Evolutionary conservation across 2,329 filamentous ascomycete genomes (phyloP), one percentile per base, ranked within the genome.

Genomic region (Malbranchea zuffiana): DNA sequence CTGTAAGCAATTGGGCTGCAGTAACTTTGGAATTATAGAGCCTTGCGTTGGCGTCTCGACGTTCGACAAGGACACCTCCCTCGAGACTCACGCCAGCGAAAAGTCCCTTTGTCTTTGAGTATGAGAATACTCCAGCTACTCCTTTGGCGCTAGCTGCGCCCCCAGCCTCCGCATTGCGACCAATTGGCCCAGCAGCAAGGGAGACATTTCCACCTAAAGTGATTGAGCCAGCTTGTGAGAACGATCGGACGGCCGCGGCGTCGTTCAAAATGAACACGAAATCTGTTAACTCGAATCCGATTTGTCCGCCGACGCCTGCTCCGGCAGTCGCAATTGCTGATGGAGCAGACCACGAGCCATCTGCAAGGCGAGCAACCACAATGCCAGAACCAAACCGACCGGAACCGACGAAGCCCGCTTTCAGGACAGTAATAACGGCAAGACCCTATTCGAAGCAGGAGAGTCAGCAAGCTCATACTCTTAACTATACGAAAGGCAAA

Each of bases 211-310:
- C 90, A 50, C 90, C 90, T 5, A 98, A 71, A 3, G 90, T 96
- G 44, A 98, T 69, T 37, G 82, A 88, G 3, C 90, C 90, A 25
- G 81, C 78, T 60, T 96, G 88, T 4, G 87, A 85, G 61, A 98
- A 96, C 6, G 88, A 87, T 60, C 84, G 84, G 47, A 98, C 88
- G 29, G 90, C 88, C 41, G 69, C 75, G 27, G 78, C 69, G 55
- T 98, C 88, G 64, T 98, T 98, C 47, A 98, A 77, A 47, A 98
- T 95, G 64, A 98, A 96, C 57, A 98, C 90, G 56, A 98, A 98
- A 47, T 69, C 66, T 21, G 66, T 69, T 42, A 69, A 51, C 45
- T 69, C 66, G 46, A 68, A 68, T 3, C 66, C 66, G 43, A 69
- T 68, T 44, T 68, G 66, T 32, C 66, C 66, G 44, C 66, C 66